Percentiles rank a stretch among this genome's conserved stretches.
These are phyloP conservation scores for Penicillium vulpinum DNA, from an alignment of 2,329 filamentous ascomycete genomes.

Conservation along the genomic window DNA sequence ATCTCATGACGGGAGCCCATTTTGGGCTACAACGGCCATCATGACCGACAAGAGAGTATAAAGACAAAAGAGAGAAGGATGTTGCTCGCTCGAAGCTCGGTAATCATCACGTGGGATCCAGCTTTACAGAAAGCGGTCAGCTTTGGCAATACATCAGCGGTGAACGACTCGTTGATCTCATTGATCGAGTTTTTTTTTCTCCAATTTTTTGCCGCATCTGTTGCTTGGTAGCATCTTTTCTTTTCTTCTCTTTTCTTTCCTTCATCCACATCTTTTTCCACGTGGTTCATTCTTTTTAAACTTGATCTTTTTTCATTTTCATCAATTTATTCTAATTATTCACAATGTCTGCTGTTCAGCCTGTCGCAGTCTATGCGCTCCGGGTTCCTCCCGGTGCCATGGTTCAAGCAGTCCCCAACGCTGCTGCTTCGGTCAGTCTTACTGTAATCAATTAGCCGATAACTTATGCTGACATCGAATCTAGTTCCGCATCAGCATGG, in stretches of 20 bases:
- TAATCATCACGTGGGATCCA: constrained; percentile 11
- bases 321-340: constrained; percentile 4
- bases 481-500: constrained; percentile 97
- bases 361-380: constrained; percentile 86
- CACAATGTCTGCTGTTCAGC: constrained; percentile 52
- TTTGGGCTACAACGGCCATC: constrained; percentile 26
- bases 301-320: constrained; percentile 15
- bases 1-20: constrained; percentile 65
- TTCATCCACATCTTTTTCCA: constrained; percentile 23
- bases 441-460: not conserved
- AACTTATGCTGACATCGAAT: constrained; percentile 6
- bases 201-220: constrained; percentile 13
- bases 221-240: constrained; percentile 25
- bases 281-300: constrained; percentile 26
- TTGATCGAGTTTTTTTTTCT: constrained; percentile 17
- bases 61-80: not conserved
- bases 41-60: constrained; percentile 16
- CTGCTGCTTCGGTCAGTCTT: constrained; percentile 76
- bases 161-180: constrained; percentile 9
- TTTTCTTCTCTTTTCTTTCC: constrained; percentile 17
- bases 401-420: constrained; percentile 74
- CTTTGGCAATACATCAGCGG: constrained; percentile 18
- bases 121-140: constrained; percentile 19
- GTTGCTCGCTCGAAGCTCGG: constrained; percentile 3
- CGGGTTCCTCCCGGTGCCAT: constrained; percentile 83